A percentile compares a stretch with the other conserved stretches of the same genome.
These are phyloP conservation scores for Dryadomyces quercivorus DNA, from an alignment of 2,329 filamentous ascomycete genomes.

Conservation along the genomic window DNA sequence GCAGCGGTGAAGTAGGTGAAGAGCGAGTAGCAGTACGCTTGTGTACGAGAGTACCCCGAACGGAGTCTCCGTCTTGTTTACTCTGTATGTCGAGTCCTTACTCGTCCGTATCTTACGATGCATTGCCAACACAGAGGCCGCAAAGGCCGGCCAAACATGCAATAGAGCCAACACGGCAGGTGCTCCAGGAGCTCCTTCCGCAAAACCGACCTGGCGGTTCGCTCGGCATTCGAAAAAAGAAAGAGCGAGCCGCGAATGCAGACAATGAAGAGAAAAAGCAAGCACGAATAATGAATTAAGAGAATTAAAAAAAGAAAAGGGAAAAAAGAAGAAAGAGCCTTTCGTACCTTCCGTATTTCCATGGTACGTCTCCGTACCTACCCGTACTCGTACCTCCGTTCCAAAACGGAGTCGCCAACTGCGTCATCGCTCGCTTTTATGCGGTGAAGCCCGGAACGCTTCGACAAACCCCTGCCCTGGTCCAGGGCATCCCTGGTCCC, in stretches of 20 bases:
- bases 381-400: neutral
- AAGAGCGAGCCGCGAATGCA: neutral
- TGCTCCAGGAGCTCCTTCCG: neutral
- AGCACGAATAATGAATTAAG: neutral
- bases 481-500: neutral
- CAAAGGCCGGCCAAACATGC: too few species aligned
- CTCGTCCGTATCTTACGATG: too few species aligned
- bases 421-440: neutral
- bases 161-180: too few species aligned
- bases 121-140: too few species aligned
- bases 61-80: too few species aligned
- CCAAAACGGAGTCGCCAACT: neutral
- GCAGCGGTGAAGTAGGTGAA: neutral
- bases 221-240: neutral
- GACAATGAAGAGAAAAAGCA: neutral
- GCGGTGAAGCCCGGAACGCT: slow-evolving; percentile 1
- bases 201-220: neutral
- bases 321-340: neutral
- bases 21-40: neutral
- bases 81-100: too few species aligned
- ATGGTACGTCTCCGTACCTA: neutral
- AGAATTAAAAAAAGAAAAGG: neutral
- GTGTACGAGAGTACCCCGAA: too few species aligned
- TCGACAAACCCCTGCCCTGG: neutral
- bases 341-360: neutral